Evolutionary conservation across 192 early-diverging fungal species (phyloP), one percentile per base, ranked within the genome.

Genomic region (Spizellomyces punctatus): DNA sequence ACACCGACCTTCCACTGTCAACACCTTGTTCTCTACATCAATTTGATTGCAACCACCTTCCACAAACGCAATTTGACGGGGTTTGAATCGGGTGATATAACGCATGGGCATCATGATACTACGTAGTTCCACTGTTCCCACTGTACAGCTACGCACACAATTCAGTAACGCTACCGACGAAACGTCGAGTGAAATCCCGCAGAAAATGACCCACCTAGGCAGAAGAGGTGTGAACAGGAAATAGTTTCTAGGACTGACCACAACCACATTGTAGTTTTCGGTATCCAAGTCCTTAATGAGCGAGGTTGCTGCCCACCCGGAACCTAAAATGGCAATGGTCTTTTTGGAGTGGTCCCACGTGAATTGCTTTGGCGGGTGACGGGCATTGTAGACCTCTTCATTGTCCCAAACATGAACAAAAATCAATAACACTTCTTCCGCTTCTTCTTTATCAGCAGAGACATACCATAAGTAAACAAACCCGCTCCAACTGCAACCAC

Each of bases 21-120:
- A 84, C n/a, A 81, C 82, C 82, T 95, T 93, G 52, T 82, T 84
- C 21, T 85, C 87, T 7, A 89, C 89, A 63, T 98, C 92, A 69
- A 98, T 93, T n/a, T 91, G 83, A 6, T 86, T 94, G 85, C 93
- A 95, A 67, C 90, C 92, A 68, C 91, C 94, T 78, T 98, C 96
- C 66, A 92, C 89, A 70, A 96, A 93, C 79, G 83, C 86, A 75
- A 95, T 88, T 68, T 89, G 89, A 48, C 93, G 87, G 50, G 79
- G 82, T 85, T 98, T 98, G 84, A 92, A 91, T 21, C 94, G 88
- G 60, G 90, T 93, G 60, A 98, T 81, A 83, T 88, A 93, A 17
- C 94, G 91, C 58, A 95, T 85, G 8, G 94, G 93, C 78, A 92
- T 88, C 82, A 95, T 91, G 78, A 96, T 91, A 42, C 89, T 91